Evolutionary conservation across 805 yeast genomes (phyloP).

Genomic region (Wickerhamiella occidentalis): DNA sequence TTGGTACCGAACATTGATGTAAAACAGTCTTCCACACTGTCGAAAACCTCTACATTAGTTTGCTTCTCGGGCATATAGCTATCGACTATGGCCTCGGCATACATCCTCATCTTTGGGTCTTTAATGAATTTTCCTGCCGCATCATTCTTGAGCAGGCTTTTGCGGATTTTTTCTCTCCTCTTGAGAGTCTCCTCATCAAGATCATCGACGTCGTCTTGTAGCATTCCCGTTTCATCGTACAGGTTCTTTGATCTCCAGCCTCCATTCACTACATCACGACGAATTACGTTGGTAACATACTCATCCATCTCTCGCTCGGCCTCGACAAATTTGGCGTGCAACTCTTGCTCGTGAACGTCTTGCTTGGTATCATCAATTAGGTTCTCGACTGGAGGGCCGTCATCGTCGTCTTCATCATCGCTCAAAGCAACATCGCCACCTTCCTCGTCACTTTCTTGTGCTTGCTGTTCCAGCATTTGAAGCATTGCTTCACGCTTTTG

Average conservation of each 20-base stretch:
- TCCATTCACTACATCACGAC: conserved; percentile 2
- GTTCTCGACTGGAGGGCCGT: conserved; percentile 11
- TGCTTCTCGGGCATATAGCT: background rate
- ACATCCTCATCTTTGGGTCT: conserved; percentile 1
- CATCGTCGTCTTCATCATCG: conserved; percentile 11
- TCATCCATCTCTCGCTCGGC: conserved; percentile 8
- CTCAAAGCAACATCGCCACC: conserved; percentile 11
- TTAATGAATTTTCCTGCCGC: background rate
- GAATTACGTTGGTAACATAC: background rate
- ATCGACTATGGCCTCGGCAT: conserved; percentile 8
- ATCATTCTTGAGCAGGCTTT: background rate
- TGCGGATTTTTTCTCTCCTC: background rate
- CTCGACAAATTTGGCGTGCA: background rate
- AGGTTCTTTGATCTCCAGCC: conserved; percentile 10
- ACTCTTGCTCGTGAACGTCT: background rate
- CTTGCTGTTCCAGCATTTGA: conserved; percentile 7
- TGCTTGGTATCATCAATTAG: conserved; percentile 9
- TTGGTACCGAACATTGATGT: background rate
- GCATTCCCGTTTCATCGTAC: conserved; percentile 4
- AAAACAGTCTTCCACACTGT: background rate
- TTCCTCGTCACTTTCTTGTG: conserved; percentile 11
- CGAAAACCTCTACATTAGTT: background rate
- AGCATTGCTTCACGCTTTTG: background rate
- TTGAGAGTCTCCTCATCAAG: background rate
- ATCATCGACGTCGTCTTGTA: conserved; percentile 3